Evolutionary conservation across 1,284 basidiomycete genomes (phyloP).

Genomic region (Caloboletus firmus): DNA sequence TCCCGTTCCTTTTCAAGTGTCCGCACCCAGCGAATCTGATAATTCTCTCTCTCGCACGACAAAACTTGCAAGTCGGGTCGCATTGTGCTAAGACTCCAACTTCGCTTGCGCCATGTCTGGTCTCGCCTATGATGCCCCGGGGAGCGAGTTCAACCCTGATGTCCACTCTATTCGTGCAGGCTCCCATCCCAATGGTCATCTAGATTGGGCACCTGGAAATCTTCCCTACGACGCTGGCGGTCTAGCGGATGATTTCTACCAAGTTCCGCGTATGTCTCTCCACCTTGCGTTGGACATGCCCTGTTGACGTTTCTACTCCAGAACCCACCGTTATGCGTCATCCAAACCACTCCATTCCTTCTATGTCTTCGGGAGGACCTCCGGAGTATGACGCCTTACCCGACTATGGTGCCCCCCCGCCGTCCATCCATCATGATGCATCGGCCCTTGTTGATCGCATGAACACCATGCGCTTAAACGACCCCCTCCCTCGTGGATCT

Average conservation of each 20-base stretch:
- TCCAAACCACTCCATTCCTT: slow-evolving; percentile 30
- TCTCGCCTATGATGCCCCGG: slow-evolving; percentile 33
- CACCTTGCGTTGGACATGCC: neutral
- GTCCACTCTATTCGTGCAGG: neutral
- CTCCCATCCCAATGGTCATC: slow-evolving; percentile 1
- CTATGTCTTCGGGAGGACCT: slow-evolving; percentile 25
- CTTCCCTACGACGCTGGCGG: slow-evolving; percentile 6
- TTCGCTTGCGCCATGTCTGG: slow-evolving; percentile 28
- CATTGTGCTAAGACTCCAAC: neutral
- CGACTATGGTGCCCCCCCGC: slow-evolving; percentile 19
- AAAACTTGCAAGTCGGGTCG: slow-evolving; percentile 1
- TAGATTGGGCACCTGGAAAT: slow-evolving; percentile 6
- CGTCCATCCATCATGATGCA: slow-evolving; percentile 18
- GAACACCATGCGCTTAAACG: slow-evolving; percentile 32
- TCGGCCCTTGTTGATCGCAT: slow-evolving; percentile 29
- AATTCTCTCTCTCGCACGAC: neutral
- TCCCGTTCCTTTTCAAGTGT: neutral
- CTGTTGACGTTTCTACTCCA: slow-evolving; percentile 17
- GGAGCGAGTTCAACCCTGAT: slow-evolving; percentile 10
- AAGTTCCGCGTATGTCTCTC: slow-evolving; percentile 20
- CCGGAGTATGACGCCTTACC: slow-evolving; percentile 24
- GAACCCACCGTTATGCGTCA: slow-evolving; percentile 27
- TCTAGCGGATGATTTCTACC: slow-evolving; percentile 20
- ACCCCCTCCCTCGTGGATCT: slow-evolving; percentile 23
- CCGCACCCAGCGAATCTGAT: neutral